Evolutionary conservation across 2,329 filamentous ascomycete genomes (phyloP).

Genomic region (Colletotrichum graminicola): DNA sequence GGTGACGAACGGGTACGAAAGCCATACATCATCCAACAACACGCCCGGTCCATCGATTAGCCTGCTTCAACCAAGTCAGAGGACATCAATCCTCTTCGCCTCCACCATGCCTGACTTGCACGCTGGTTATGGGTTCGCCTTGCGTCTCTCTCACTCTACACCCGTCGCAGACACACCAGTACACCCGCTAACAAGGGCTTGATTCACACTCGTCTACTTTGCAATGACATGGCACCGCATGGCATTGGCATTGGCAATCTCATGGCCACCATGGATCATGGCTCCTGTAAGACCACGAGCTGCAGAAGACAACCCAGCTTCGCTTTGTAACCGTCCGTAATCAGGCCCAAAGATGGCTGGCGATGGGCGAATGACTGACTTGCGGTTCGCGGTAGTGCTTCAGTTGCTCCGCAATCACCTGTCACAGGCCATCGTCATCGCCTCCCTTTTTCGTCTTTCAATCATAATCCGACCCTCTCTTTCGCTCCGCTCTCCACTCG

Average conservation of each 20-base stretch:
- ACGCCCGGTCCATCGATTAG: too few species aligned
- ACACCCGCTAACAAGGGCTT: neutral
- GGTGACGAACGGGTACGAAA: constrained; percentile 8
- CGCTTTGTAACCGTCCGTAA: constrained; percentile 25
- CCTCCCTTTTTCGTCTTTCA: neutral
- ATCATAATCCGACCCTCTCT: neutral
- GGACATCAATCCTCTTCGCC: neutral
- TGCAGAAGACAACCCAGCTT: constrained; percentile 33
- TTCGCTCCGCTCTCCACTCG: constrained; percentile 12
- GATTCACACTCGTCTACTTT: neutral
- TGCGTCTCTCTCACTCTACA: neutral
- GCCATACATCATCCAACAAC: constrained; percentile 15
- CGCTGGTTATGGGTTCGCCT: neutral
- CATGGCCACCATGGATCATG: constrained; percentile 39
- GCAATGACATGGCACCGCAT: constrained; percentile 25
- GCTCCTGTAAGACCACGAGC: constrained; percentile 12
- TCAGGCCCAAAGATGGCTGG: constrained; percentile 21
- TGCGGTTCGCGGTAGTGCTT: constrained; percentile 16
- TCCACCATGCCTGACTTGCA: neutral
- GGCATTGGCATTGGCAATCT: constrained; percentile 15
- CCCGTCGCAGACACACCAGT: neutral
- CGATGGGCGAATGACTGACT: constrained; percentile 28
- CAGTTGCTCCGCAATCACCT: constrained; percentile 14
- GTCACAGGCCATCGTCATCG: constrained; percentile 1
- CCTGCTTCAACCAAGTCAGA: neutral